Conservation (phyloP, 225 moss, liverwort and hornwort species). For the Asterella californica region DNA sequence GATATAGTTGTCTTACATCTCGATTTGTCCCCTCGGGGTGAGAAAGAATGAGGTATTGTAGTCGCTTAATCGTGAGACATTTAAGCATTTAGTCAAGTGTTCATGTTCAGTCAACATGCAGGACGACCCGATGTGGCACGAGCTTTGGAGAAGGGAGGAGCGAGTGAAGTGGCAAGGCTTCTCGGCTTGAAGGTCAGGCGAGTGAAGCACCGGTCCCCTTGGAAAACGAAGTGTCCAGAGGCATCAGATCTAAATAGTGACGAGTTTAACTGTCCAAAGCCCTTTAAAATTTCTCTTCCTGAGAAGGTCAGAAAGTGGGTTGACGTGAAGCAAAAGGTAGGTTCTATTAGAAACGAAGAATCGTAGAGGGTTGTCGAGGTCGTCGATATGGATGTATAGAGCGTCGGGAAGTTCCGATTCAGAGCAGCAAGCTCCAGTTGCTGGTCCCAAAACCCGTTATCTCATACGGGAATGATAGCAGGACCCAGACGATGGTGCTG, state of each 20-base stretch:
- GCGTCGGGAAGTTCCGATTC: background rate
- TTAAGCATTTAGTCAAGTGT: background rate
- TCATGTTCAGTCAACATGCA: slow-evolving; percentile 19
- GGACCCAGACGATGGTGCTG: background rate
- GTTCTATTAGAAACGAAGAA: background rate
- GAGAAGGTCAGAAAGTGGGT: slow-evolving; percentile 80
- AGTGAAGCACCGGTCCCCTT: slow-evolving; percentile 30
- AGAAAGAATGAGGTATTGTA: too few relatives aligned
- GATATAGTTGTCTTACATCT: too few relatives aligned
- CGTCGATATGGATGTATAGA: too few relatives aligned
- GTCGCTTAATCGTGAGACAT: background rate
- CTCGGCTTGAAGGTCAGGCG: slow-evolving; percentile 65
- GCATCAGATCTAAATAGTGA: slow-evolving; percentile 24
- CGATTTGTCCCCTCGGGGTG: too few relatives aligned
- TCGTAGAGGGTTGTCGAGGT: background rate
- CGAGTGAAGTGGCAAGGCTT: slow-evolving; percentile 79
- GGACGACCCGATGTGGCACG: slow-evolving; percentile 82
- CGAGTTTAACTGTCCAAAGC: slow-evolving; percentile 54
- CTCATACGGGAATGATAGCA: background rate
- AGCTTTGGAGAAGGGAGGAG: slow-evolving; percentile 97
- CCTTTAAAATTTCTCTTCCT: slow-evolving; percentile 72
- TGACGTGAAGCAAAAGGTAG: slow-evolving; percentile 52
- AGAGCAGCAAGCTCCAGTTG: background rate
- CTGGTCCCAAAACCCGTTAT: background rate
- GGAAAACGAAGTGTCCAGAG: slow-evolving; percentile 30